Evolutionary conservation across 2,329 filamentous ascomycete species (phyloP), one percentile per base, ranked within the genome.

Genomic region (Hymenoscyphus fraxineus): DNA sequence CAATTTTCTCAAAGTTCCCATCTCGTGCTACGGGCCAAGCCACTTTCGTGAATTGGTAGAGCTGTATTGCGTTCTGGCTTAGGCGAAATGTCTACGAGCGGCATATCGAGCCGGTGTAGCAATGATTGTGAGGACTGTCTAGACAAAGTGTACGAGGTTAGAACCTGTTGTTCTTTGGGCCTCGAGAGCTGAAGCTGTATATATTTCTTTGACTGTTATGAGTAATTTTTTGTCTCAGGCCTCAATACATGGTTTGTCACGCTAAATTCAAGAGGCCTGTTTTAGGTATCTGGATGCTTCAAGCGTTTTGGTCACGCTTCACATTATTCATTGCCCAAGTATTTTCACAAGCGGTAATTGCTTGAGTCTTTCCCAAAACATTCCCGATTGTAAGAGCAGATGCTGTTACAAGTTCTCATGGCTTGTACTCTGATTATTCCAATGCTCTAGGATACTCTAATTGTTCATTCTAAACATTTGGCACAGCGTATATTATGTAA

Each of bases 1-100:
- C 39, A 64, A 58, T 16, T 60, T 44, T 64, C 57, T 61, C 13
- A 27, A 54, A 54, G 9, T 27, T 19, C 19, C 22, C 47, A 9
- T 13, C 47, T 27, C 47, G 22, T 54, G 47, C 47, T 54, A 54
- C 4, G 12, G 19, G 19, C 22, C 19, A 47, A 51, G 44, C 27
- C 12, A 27, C 9, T 10, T 54, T 12, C 47, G 2, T 12, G 5
- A 54, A 51, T 12, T 27, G 47, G 47, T 12, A 27, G 47, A 12
- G 47, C 13, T 54, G 47, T 54, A 54, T 27, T 22, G 47, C 47
- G 13, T 54, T 27, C 3, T 5, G 35, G 35, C 35, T 35, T 35
- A 35, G 6, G 7, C 47, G 12, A 54, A 54, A 54, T 27, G 47
- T 22, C 47, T 19, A 54, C 19, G 6, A 27, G 47, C 47, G 47